These are phyloP conservation scores for Mycena galopus DNA, from an alignment of 768 basidiomycete species.

Conservation along the genomic window DNA sequence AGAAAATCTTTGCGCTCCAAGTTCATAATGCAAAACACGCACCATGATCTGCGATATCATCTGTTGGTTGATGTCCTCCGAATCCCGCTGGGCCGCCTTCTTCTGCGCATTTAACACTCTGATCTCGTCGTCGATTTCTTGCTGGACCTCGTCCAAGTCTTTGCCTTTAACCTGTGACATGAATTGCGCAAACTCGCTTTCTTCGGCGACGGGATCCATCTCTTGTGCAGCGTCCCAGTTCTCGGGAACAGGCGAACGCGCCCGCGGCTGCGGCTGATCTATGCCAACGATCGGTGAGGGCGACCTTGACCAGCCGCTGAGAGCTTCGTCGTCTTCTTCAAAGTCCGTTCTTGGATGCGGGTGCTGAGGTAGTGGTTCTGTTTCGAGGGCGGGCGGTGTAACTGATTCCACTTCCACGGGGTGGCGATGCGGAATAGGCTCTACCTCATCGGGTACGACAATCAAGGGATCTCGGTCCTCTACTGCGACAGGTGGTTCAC, in stretches of 20 bases:
- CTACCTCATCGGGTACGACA: background rate
- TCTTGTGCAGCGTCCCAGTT: conserved; percentile 90
- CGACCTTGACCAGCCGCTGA: conserved; percentile 46
- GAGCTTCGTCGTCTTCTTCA: conserved; percentile 15
- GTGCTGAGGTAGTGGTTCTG: background rate
- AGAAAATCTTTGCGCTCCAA: background rate
- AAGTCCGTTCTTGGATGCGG: background rate
- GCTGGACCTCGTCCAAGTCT: conserved; percentile 82
- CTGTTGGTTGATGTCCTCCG: conserved; percentile 94
- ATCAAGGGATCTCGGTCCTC: background rate
- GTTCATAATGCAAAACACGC: conserved; percentile 33
- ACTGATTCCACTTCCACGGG: background rate
- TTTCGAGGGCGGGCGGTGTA: background rate
- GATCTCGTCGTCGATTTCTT: conserved; percentile 95
- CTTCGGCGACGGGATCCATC: conserved; percentile 83
- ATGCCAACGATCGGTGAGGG: conserved; percentile 46
- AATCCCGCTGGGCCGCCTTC: conserved; percentile 92
- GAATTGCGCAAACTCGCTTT: conserved; percentile 92
- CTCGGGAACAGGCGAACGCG: conserved; percentile 46
- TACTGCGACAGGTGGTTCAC: background rate
- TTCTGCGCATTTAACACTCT: conserved; percentile 82
- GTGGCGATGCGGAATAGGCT: background rate
- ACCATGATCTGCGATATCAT: conserved; percentile 92
- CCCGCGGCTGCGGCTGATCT: conserved; percentile 38
- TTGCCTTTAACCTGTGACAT: conserved; percentile 92